phyloP scores from a whole-genome alignment of 2,329 filamentous ascomycete species.

The Hymenoscyphus fraxineus region DNA sequence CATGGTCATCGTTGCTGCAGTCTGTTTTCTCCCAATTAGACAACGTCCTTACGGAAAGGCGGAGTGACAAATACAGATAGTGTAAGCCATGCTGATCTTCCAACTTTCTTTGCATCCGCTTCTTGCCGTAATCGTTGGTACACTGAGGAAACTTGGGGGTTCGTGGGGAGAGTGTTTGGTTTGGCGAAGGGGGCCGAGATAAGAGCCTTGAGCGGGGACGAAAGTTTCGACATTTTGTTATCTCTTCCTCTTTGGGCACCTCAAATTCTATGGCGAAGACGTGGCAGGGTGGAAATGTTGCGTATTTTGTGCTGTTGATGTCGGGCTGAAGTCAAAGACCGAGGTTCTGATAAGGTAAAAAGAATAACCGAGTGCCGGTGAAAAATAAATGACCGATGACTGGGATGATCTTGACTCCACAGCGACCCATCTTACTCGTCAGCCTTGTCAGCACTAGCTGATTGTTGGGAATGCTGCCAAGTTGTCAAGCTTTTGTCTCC shows the following conservation, averaged over 20 bases:
- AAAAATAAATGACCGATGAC: neutral
- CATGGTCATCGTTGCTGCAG: constrained; percentile 79
- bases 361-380: neutral
- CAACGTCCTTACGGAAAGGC: neutral
- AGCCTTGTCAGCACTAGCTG: neutral
- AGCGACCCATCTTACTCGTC: neutral
- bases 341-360: constrained; percentile 1
- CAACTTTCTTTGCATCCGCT: constrained; percentile 59
- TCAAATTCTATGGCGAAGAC: neutral
- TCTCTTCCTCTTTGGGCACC: neutral
- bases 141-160: constrained; percentile 58
- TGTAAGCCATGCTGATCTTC: constrained; percentile 61
- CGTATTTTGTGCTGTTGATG: neutral
- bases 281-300: neutral
- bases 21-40: constrained; percentile 42
- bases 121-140: constrained; percentile 62
- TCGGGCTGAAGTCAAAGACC: neutral
- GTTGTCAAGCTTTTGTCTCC: neutral
- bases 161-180: constrained; percentile 62
- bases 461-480: neutral
- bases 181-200: constrained; percentile 67
- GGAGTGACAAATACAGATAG: constrained; percentile 48
- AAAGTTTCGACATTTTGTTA: constrained; percentile 66
- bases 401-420: neutral
- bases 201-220: constrained; percentile 65